Percentiles rank a stretch among this genome's conserved stretches.
Conservation (phyloP, 352 stramenopile species). For the Peronosclerospora sorghi region DNA sequence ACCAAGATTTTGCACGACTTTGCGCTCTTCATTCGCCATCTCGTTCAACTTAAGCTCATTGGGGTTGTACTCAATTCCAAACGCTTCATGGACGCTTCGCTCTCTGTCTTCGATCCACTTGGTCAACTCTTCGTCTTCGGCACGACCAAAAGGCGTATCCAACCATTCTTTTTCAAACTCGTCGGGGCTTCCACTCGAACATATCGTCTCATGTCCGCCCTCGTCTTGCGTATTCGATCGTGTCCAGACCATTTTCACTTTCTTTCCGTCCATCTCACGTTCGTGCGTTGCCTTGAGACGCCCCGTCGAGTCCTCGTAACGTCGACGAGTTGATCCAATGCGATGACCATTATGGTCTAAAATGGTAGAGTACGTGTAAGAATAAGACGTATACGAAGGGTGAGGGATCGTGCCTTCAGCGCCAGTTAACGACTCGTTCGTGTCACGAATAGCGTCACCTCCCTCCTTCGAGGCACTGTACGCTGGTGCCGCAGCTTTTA, state of each 20-base stretch:
- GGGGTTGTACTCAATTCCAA: conserved; percentile 31
- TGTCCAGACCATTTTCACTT: conserved; percentile 43
- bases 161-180: conserved; percentile 47
- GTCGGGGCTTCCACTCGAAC: conserved; percentile 21
- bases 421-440: conserved; percentile 10
- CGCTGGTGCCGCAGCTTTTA: conserved; percentile 2
- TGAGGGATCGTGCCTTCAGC: conserved; percentile 7
- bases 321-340: conserved; percentile 40
- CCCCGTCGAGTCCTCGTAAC: conserved; percentile 68
- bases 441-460: conserved; percentile 7
- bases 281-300: conserved; percentile 61
- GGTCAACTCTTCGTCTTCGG: conserved; percentile 23
- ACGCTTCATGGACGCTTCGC: conserved; percentile 18
- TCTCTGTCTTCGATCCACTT: conserved; percentile 19
- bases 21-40: conserved; percentile 8
- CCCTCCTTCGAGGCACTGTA: conserved; percentile 8
- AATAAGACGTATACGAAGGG: conserved; percentile 42
- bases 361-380: conserved; percentile 51
- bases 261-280: conserved; percentile 54
- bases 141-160: conserved; percentile 35
- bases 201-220: conserved; percentile 38
- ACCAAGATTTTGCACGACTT: conserved; percentile 10
- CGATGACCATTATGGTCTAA: conserved; percentile 47
- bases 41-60: conserved; percentile 5
- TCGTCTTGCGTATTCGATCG: conserved; percentile 32